Conservation (phyloP, 345 rosid genomes). For the Erodium maritimum region DNA sequence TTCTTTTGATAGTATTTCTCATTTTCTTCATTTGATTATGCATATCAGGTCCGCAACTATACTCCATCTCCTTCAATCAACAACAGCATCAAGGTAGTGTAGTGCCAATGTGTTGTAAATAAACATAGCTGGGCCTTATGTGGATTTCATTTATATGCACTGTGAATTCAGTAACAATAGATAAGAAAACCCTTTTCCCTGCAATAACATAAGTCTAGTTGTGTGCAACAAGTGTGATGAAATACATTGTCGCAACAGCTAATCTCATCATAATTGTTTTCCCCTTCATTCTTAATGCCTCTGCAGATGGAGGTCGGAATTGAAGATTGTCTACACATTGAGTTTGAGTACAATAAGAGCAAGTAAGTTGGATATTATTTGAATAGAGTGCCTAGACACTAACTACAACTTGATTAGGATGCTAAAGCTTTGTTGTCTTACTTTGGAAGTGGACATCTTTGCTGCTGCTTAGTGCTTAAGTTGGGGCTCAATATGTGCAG, state of each 20-base stretch:
- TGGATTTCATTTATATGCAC: background rate
- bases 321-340: slow-evolving; percentile 94
- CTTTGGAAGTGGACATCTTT: background rate
- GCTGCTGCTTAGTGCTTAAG: slow-evolving; percentile 1
- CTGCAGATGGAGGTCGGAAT: slow-evolving; percentile 98
- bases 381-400: background rate
- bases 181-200: background rate
- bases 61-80: slow-evolving; percentile 65
- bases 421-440: background rate
- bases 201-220: background rate
- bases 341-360: slow-evolving; percentile 98
- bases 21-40: slow-evolving; percentile 7
- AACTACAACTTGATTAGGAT: background rate
- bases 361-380: slow-evolving; percentile 42
- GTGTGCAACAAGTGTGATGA: background rate
- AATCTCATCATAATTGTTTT: background rate
- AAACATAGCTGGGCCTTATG: background rate
- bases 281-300: slow-evolving; percentile 10
- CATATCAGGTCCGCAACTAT: slow-evolving; percentile 78
- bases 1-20: background rate
- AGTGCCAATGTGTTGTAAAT: background rate
- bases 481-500: slow-evolving; percentile 28
- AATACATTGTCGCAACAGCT: background rate
- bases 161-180: background rate
- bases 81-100: slow-evolving; percentile 78